Evolutionary conservation across 345 rosid species (phyloP).

Genomic region (Populus ilicifolia): DNA sequence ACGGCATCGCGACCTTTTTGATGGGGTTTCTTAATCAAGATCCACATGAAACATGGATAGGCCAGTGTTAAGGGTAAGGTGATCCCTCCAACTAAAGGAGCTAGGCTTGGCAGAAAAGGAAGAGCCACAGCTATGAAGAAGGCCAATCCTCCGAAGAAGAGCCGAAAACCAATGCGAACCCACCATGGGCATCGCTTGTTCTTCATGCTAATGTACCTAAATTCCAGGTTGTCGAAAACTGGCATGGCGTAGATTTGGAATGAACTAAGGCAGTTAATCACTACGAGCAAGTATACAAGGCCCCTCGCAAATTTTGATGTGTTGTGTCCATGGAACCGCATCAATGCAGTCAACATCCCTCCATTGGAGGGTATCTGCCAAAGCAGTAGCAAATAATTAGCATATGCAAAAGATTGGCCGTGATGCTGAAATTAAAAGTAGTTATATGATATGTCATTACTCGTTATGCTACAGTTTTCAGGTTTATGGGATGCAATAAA

Average conservation of each 20-base stretch:
- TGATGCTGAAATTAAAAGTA: too few relatives aligned
- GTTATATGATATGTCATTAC: too few relatives aligned
- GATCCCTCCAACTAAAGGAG: constrained; percentile 43
- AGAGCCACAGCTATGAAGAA: constrained; percentile 41
- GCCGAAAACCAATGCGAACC: constrained; percentile 27
- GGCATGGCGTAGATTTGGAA: constrained; percentile 60
- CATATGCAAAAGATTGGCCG: too few relatives aligned
- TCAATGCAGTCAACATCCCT: constrained; percentile 36
- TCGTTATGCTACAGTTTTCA: too few relatives aligned
- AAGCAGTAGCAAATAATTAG: not conserved
- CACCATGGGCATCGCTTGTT: constrained; percentile 18
- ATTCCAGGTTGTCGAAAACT: constrained; percentile 49
- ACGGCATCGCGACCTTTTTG: not conserved
- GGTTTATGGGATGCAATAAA: too few relatives aligned
- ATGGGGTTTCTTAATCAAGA: constrained; percentile 22
- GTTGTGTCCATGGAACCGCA: constrained; percentile 15
- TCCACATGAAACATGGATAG: constrained; percentile 65
- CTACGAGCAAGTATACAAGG: constrained; percentile 21
- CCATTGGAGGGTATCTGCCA: constrained; percentile 27
- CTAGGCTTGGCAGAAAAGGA: constrained; percentile 45
- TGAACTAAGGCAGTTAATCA: constrained; percentile 31
- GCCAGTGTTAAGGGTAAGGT: constrained; percentile 38
- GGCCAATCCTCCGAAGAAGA: constrained; percentile 40
- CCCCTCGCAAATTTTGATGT: constrained; percentile 25
- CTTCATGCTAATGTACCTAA: constrained; percentile 18